Conservation (phyloP, 208 protist genomes). For the Crithidia bombi region DNA sequence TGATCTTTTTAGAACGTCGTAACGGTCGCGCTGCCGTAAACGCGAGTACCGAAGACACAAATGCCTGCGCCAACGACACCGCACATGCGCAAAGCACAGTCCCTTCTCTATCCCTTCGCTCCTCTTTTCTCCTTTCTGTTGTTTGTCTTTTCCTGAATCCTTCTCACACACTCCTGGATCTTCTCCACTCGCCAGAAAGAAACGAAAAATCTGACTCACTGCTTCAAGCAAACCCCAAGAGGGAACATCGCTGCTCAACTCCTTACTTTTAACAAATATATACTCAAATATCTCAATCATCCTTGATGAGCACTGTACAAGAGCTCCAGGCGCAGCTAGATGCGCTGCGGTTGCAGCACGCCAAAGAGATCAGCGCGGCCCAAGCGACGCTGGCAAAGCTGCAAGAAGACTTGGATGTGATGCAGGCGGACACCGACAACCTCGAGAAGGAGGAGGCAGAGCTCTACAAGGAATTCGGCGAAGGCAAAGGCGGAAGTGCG, state of each 20-base stretch:
- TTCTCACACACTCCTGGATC: too few species aligned
- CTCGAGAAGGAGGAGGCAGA: conserved; percentile 38
- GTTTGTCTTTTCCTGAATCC: too few species aligned
- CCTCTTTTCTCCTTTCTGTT: neutral
- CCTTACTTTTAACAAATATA: neutral
- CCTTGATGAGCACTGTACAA: conserved; percentile 34
- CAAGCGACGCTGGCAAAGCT: conserved; percentile 38
- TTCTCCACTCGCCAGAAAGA: conserved; percentile 3
- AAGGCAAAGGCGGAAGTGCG: neutral
- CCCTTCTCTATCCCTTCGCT: neutral
- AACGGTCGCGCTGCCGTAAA: too few species aligned
- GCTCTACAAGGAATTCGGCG: conserved; percentile 39
- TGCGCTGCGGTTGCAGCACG: conserved; percentile 32
- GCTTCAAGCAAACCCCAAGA: too few species aligned
- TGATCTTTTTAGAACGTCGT: too few species aligned
- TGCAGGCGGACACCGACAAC: conserved; percentile 37
- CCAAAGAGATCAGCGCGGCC: conserved; percentile 40
- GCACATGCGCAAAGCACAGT: too few species aligned
- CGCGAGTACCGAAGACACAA: too few species aligned
- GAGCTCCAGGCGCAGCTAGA: conserved; percentile 48
- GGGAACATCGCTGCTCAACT: neutral
- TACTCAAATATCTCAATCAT: neutral
- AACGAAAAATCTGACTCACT: too few species aligned
- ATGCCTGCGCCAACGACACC: too few species aligned
- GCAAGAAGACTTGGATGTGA: conserved; percentile 42